Base-by-base conservation (phyloP, 129 eudicot genomes). In the Flaveria ramosissima region DNA sequence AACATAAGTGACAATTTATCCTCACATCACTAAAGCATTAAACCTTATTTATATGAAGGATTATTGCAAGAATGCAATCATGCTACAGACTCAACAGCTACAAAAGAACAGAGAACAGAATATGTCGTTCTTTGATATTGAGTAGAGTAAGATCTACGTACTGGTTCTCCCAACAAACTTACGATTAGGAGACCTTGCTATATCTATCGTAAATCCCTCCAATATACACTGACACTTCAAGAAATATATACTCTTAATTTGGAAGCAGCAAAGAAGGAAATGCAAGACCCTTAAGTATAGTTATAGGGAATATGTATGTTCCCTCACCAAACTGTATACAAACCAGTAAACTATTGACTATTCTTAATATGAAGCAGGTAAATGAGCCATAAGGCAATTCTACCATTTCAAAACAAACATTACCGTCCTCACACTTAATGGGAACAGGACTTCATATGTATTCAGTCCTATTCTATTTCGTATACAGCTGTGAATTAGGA, bases 71-170 rank as follows among this genome's bases (percentile, higher is more conserved):
- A 48, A 71, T 71, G 26, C 27, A 50, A 50, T 50, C 12, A 71
- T 71, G 63, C 27, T 71, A 71, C 61, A 26, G 32, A 50, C 26
- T 50, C 19, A 32, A 71, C 75, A 26, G 43, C 46, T 71, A 53
- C 62, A 69, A 69, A 69, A 16, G 20, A 51, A 16, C 41, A 61
- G 23, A 70, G 60, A 47, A 47, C 27, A 27, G 19, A 46, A 70
- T 26, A 47, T 4, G 21, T n/a, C 1, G 0, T 52, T 52, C 57
- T 52, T 52, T 52, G 21, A 52, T 52, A 52, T 50, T 50, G 21
- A 9, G 59, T 47, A 20, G 27, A 47, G 43, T 17, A 61, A 26
- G 67, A 9, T 2, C 36, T 24, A 51, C n/a, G n/a, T n/a, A n/a
- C 59, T 71, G 17, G 13, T 50, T 24, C 26, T 52, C 75, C 75